Conservation (phyloP, 495 filamentous ascomycete species). For the Hypomontagnella submonticulosa region DNA sequence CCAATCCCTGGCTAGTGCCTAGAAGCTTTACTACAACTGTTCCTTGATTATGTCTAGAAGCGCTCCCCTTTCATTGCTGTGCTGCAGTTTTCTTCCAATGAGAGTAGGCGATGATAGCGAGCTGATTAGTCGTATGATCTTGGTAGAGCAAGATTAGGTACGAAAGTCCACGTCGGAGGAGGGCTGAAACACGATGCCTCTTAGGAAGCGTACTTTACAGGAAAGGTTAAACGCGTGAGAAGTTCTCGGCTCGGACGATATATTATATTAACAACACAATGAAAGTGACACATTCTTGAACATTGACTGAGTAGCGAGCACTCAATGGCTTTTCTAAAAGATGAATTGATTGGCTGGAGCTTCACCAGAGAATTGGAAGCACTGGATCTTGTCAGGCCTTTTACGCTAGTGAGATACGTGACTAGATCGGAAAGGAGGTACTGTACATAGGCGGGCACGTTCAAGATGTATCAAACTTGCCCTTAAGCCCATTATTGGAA, state of each 20-base stretch:
- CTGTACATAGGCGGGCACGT: constrained; percentile 15
- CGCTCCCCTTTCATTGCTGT: not conserved
- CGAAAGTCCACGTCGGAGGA: not conserved
- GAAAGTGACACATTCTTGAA: constrained; percentile 9
- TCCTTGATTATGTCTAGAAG: constrained; percentile 2
- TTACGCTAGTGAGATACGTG: constrained; percentile 12
- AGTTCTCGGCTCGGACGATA: not conserved
- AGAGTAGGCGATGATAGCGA: constrained; percentile 1
- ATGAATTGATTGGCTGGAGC: constrained; percentile 35
- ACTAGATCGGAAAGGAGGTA: constrained; percentile 29
- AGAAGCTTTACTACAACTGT: no score
- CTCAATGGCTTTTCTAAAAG: constrained; percentile 18
- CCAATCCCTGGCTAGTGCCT: no score
- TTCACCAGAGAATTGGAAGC: constrained; percentile 24
- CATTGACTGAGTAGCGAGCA: constrained; percentile 5
- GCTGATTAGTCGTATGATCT: constrained; percentile 22
- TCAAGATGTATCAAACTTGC: constrained; percentile 6
- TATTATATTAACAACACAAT: not conserved
- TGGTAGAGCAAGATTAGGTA: constrained; percentile 6
- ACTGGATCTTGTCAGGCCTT: constrained; percentile 26
- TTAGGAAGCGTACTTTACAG: constrained; percentile 3
- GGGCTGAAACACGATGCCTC: not conserved
- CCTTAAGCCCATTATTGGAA: not conserved
- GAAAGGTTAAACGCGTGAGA: not conserved
- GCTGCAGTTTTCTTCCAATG: constrained; percentile 13